phyloP scores from a whole-genome alignment of 2,329 filamentous ascomycete genomes.

The Mycosphaerella arachidis region DNA sequence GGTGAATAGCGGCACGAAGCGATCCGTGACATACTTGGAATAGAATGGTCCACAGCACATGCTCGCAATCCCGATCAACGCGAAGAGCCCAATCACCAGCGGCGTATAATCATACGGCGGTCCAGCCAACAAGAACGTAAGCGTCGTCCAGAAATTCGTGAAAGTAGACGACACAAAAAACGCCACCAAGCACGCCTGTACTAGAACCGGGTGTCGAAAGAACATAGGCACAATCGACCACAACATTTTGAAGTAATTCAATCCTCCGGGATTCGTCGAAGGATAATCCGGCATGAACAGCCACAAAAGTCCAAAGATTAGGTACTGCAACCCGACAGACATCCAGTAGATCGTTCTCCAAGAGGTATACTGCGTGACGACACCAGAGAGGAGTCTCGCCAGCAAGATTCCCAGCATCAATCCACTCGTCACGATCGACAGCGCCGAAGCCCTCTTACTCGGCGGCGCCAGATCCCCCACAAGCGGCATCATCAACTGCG shows the following conservation, averaged over 20 bases:
- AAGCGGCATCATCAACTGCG: slow-evolving; percentile 69
- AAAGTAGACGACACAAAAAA: slow-evolving; percentile 61
- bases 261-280: slow-evolving; percentile 59
- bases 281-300: slow-evolving; percentile 79
- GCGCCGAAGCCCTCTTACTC: slow-evolving; percentile 61
- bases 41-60: slow-evolving; percentile 67
- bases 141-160: slow-evolving; percentile 67
- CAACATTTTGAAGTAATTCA: slow-evolving; percentile 63
- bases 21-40: slow-evolving; percentile 65
- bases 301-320: slow-evolving; percentile 62
- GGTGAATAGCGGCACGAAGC: slow-evolving; percentile 63
- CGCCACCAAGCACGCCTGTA: slow-evolving; percentile 64
- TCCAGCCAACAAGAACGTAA: slow-evolving; percentile 72
- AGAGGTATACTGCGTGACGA: slow-evolving; percentile 66
- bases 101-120: slow-evolving; percentile 65
- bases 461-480: slow-evolving; percentile 73
- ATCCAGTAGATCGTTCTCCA: slow-evolving; percentile 81
- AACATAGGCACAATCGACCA: slow-evolving; percentile 62
- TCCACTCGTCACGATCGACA: slow-evolving; percentile 71
- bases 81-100: slow-evolving; percentile 70
- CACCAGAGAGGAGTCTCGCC: slow-evolving; percentile 69
- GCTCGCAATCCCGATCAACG: slow-evolving; percentile 67
- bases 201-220: slow-evolving; percentile 60
- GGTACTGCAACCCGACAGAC: slow-evolving; percentile 64
- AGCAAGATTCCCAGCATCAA: slow-evolving; percentile 71